Base-by-base conservation (phyloP, 768 basidiomycete genomes). In the Pulveroboletus sp. region DNA sequence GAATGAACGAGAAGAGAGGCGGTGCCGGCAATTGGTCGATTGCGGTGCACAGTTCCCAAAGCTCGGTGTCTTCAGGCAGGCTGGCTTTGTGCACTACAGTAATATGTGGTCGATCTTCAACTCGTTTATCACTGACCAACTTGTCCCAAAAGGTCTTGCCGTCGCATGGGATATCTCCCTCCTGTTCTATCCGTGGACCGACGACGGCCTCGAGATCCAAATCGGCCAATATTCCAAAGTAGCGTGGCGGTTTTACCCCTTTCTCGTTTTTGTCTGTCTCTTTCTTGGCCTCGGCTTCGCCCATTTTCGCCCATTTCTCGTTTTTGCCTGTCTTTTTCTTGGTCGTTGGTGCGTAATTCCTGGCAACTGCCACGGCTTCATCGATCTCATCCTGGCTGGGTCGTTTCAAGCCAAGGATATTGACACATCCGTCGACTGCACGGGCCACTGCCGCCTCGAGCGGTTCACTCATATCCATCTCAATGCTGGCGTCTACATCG, bases 201-300 rank as follows among this genome's bases (percentile, higher is more conserved):
- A 93, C 65, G 36, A 81, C 57, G 7, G 67, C 54, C 6, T 66
- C 58, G 8, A 93, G 62, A 58, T 90, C 78, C 30, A 93, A 52
- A 59, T 95, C 91, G 9, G 85, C 81, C 6, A 88, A 67, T 35
- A 97, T 62, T 13, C 78, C 94, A 61, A 77, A 97, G 68, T 95
- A 99, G 31, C 91, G 76, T 37, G 81, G 76, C 1, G 53, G 39
- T 4, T 64, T 55, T 32, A 51, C 58, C 54, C 60, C 64, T 60
- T 71, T 72, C 14, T 56, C 56, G 14, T 28, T 39, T 40, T 52
- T 50, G 15, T 47, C 31, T 28, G 18, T 1, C 32, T 10, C 24
- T 28, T 49, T 51, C 43, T 26, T 57, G 39, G 13, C 56, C n/a
- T 21, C 21, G 21, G 2, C 21, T 21, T 21, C 21, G 21, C 21